These are phyloP conservation scores for Solanum sejunctum DNA, from an alignment of 257 asterid species.

Conservation along the genomic window DNA sequence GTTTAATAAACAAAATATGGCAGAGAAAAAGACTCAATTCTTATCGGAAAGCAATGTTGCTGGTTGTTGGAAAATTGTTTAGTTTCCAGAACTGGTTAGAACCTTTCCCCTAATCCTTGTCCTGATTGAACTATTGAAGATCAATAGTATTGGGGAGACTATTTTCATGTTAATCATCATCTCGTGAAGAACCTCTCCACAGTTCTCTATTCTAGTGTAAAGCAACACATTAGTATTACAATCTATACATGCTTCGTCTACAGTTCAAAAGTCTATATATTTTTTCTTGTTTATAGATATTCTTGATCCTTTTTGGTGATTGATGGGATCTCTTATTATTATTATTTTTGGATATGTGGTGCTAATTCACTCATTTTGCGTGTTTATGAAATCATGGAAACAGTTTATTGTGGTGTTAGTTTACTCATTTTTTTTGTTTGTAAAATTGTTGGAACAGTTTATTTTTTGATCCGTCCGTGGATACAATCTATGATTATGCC, in stretches of 20 bases:
- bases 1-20: background rate
- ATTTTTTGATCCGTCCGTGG: constrained; percentile 60
- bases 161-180: background rate
- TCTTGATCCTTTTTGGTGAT: background rate
- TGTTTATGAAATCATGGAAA: constrained; percentile 14
- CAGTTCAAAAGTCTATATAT: background rate
- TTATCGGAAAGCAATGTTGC: background rate
- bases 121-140: background rate
- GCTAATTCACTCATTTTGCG: constrained; percentile 5
- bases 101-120: background rate
- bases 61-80: background rate
- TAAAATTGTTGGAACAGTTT: constrained; percentile 50
- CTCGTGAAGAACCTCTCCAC: background rate
- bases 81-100: background rate
- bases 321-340: background rate
- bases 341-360: background rate
- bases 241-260: background rate
- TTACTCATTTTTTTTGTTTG: constrained; percentile 10
- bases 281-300: background rate
- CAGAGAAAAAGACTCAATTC: background rate
- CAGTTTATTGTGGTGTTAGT: constrained; percentile 39
- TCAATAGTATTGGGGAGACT: background rate
- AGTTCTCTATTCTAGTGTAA: background rate
- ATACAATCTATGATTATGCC: constrained; percentile 59
- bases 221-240: background rate